These are phyloP conservation scores for Planoprotostelium fungivorum DNA, from an alignment of 78 protist genomes.

Conservation along the genomic window DNA sequence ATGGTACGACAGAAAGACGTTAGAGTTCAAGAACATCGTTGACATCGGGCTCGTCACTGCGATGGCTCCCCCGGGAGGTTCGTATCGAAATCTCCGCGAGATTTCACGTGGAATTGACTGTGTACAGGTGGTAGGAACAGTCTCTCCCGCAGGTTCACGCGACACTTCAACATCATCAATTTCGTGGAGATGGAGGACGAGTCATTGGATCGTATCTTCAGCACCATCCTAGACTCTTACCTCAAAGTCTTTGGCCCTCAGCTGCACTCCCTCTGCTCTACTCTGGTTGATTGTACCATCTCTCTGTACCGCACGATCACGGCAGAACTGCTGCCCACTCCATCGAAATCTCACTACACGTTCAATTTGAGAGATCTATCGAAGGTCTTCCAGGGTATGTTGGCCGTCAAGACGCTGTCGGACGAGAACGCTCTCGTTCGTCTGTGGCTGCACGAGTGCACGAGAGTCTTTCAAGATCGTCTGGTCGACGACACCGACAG, in stretches of 20 bases:
- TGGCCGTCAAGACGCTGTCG: conserved; percentile 12
- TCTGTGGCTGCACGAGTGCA: conserved; percentile 87
- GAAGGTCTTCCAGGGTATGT: conserved; percentile 75
- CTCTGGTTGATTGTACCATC: conserved; percentile 41
- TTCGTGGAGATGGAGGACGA: conserved; percentile 64
- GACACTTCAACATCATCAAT: conserved; percentile 81
- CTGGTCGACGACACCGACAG: conserved; percentile 80
- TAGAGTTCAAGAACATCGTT: conserved; percentile 31
- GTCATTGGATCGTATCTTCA: conserved; percentile 48
- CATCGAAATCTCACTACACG: conserved; percentile 86
- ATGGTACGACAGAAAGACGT: conserved; percentile 63
- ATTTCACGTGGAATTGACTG: conserved; percentile 6
- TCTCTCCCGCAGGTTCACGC: conserved; percentile 70
- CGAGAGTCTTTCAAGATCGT: conserved; percentile 87
- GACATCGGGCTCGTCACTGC: conserved; percentile 55
- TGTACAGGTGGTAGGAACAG: conserved; percentile 6
- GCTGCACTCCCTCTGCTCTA: background rate
- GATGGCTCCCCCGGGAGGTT: conserved; percentile 92
- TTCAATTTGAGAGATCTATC: conserved; percentile 93
- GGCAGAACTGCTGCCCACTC: conserved; percentile 81
- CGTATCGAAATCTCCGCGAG: conserved; percentile 1
- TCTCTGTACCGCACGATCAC: conserved; percentile 20
- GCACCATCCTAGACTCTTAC: conserved; percentile 42
- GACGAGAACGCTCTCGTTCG: conserved; percentile 25
- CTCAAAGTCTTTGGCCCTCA: background rate